Conservation (phyloP, 345 rosid species). For the Toxicodendron radicans region DNA sequence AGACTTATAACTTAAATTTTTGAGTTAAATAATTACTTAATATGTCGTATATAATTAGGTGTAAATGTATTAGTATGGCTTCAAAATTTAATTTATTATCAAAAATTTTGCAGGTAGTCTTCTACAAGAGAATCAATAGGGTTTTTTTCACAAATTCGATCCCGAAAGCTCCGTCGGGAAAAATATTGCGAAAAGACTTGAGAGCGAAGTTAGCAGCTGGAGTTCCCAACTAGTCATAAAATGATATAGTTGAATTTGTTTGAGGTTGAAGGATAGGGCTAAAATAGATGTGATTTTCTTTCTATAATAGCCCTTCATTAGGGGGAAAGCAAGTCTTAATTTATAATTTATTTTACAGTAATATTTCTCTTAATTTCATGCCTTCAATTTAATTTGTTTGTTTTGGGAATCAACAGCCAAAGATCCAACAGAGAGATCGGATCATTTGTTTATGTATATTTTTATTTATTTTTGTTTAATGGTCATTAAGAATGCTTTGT, state of each 20-base stretch:
- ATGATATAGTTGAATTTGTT: neutral
- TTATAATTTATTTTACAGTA: constrained; percentile 3
- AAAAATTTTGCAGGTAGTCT: constrained; percentile 56
- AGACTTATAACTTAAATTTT: too few relatives aligned
- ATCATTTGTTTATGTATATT: neutral
- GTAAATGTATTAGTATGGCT: neutral
- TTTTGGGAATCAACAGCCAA: neutral
- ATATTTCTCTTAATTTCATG: neutral
- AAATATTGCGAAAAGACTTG: constrained; percentile 78
- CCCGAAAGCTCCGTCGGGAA: constrained; percentile 87
- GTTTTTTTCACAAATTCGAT: constrained; percentile 68
- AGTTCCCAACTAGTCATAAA: constrained; percentile 11
- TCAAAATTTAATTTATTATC: neutral
- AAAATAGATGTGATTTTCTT: neutral
- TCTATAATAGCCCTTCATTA: neutral
- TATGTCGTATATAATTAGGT: too few relatives aligned
- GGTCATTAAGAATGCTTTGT: neutral
- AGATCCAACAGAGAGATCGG: neutral
- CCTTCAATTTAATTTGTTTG: constrained; percentile 6
- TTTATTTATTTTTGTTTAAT: constrained; percentile 9
- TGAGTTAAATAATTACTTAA: neutral
- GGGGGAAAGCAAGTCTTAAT: neutral
- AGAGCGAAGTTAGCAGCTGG: constrained; percentile 54
- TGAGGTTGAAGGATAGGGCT: neutral
- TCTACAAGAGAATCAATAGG: constrained; percentile 68